Evolutionary conservation across 2,329 filamentous ascomycete species (phyloP).

Genomic region (Colletotrichum liriopes): DNA sequence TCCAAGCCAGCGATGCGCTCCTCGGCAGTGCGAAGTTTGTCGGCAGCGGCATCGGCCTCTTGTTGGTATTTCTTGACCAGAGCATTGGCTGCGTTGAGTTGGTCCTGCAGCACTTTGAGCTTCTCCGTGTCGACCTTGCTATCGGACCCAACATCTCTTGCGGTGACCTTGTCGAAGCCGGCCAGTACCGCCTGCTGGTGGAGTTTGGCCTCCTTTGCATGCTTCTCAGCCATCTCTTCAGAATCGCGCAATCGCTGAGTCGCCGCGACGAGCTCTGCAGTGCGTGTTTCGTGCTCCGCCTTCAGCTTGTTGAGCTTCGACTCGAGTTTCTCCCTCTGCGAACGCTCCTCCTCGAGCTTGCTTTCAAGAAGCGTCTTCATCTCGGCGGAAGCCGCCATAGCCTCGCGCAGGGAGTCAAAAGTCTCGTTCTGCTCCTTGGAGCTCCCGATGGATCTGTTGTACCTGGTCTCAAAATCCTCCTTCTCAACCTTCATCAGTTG

Average conservation of each 20-base stretch:
- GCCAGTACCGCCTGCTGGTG: constrained; percentile 87
- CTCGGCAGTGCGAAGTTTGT: constrained; percentile 92
- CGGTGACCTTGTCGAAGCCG: constrained; percentile 82
- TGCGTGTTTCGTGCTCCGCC: constrained; percentile 86
- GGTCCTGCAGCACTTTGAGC: constrained; percentile 81
- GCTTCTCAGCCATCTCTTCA: constrained; percentile 89
- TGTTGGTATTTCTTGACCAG: constrained; percentile 91
- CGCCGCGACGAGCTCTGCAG: constrained; percentile 81
- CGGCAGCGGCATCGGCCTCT: constrained; percentile 88
- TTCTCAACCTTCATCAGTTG: constrained; percentile 90
- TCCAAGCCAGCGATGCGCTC: constrained; percentile 97
- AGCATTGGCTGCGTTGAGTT: constrained; percentile 82
- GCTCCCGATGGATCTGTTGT: constrained; percentile 77
- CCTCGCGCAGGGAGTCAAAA: constrained; percentile 82
- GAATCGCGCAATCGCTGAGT: constrained; percentile 85
- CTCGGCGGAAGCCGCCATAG: constrained; percentile 83
- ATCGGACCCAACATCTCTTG: constrained; percentile 65
- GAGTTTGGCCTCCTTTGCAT: constrained; percentile 88
- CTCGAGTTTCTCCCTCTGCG: constrained; percentile 82
- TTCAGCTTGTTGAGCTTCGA: constrained; percentile 82
- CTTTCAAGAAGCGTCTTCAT: constrained; percentile 84
- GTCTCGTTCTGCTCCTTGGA: constrained; percentile 80
- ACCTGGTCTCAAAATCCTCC: constrained; percentile 79
- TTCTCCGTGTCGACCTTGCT: constrained; percentile 74
- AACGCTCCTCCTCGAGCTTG: constrained; percentile 86